Conservation (phyloP, 108 stramenopile genomes). For the Epithemia pelagica region DNA sequence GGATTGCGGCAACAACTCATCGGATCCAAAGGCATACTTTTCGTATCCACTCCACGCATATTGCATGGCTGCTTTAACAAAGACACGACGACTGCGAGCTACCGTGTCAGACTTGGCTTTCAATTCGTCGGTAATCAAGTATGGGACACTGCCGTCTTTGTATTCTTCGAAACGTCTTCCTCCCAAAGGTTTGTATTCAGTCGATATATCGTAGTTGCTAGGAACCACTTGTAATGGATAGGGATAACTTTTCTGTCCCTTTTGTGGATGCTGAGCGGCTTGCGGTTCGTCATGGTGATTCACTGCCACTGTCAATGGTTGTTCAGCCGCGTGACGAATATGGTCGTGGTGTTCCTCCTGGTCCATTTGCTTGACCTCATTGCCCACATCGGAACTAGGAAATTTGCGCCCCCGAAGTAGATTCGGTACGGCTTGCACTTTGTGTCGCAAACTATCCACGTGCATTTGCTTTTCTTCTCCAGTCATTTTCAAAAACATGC, state of each 20-base stretch:
- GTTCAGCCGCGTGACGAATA: neutral
- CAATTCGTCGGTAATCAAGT: slow-evolving; percentile 18
- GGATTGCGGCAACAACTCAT: slow-evolving; percentile 67
- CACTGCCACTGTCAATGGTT: neutral
- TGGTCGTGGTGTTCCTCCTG: neutral
- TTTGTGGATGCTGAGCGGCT: neutral
- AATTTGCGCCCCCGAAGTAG: neutral
- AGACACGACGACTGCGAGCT: slow-evolving; percentile 56
- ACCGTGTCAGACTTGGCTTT: slow-evolving; percentile 36
- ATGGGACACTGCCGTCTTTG: slow-evolving; percentile 31
- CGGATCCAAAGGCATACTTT: slow-evolving; percentile 73
- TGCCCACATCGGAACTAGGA: neutral
- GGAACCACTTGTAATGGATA: slow-evolving; percentile 21
- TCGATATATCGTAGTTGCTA: slow-evolving; percentile 25
- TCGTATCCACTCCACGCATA: slow-evolving; percentile 69
- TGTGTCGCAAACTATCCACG: neutral
- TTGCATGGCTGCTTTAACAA: slow-evolving; percentile 64
- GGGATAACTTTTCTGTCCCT: slow-evolving; percentile 24
- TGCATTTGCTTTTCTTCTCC: neutral
- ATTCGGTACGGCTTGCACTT: slow-evolving; percentile 3
- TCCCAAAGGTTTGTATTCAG: slow-evolving; percentile 31
- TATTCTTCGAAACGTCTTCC: slow-evolving; percentile 59
- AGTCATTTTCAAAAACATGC: slow-evolving; percentile 7
- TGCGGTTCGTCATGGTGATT: slow-evolving; percentile 10
- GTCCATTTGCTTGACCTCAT: neutral